Conservation (phyloP, 2,329 filamentous ascomycete genomes). For the Phyllosticta ampelicida region DNA sequence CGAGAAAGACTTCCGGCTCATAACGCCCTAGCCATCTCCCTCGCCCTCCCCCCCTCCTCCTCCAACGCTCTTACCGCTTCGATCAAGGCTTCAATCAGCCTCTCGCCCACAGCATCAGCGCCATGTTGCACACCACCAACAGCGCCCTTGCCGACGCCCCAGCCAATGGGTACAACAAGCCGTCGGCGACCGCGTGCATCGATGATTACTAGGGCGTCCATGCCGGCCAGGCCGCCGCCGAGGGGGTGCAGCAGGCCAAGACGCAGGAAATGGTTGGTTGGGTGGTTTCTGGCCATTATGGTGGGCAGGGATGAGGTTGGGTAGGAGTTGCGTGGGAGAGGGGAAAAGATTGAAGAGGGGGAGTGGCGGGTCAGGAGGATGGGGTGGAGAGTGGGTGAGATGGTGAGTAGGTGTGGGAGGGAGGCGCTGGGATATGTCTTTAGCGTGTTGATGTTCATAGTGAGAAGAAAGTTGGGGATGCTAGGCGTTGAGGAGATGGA, state of each 20-base stretch:
- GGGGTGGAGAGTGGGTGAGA: conserved; percentile 3
- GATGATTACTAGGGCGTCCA: conserved; percentile 36
- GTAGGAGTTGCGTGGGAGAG: background rate
- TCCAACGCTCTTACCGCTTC: background rate
- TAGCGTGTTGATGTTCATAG: no score
- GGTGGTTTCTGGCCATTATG: background rate
- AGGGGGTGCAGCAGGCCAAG: conserved; percentile 35
- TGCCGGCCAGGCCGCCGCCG: conserved; percentile 31
- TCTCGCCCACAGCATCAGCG: conserved; percentile 20
- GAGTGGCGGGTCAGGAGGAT: conserved; percentile 3
- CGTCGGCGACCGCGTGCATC: conserved; percentile 27
- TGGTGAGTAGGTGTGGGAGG: background rate
- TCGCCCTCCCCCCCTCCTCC: background rate
- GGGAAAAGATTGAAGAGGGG: background rate
- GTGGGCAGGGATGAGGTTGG: background rate
- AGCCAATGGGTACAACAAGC: conserved; percentile 35
- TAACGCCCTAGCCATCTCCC: background rate
- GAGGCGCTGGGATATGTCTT: conserved; percentile 1
- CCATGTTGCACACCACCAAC: conserved; percentile 16
- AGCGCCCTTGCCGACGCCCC: conserved; percentile 31
- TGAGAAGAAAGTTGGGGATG: background rate
- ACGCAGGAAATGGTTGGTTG: conserved; percentile 28
- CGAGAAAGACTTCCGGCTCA: no score
- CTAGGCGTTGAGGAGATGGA: no score
- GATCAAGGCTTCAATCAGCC: conserved; percentile 14